A percentile compares a stretch with the other conserved stretches of the same genome.
These are phyloP conservation scores for Venturia aucupariae DNA, from an alignment of 2,329 filamentous ascomycete species.

Conservation along the genomic window DNA sequence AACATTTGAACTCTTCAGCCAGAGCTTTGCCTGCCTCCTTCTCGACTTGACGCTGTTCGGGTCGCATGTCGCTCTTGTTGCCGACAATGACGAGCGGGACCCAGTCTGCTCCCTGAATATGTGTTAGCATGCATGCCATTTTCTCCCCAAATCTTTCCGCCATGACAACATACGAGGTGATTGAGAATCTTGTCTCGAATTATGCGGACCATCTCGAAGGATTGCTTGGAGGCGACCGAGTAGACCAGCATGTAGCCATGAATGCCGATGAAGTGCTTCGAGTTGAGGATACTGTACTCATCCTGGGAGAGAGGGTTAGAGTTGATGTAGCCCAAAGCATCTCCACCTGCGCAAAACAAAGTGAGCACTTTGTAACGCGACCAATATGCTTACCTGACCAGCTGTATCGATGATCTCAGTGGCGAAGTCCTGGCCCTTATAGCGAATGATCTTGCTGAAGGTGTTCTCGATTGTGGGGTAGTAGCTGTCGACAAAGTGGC, in stretches of 20 bases:
- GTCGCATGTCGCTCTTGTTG: conserved; percentile 90
- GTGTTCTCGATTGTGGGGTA: conserved; percentile 99
- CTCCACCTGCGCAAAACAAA: not conserved
- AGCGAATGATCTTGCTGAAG: conserved; percentile 90
- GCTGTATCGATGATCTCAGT: conserved; percentile 98
- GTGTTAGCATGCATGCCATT: not conserved
- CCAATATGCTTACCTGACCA: conserved; percentile 59
- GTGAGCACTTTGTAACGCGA: not conserved
- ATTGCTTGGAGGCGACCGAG: conserved; percentile 87
- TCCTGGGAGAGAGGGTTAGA: conserved; percentile 46
- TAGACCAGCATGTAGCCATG: conserved; percentile 99
- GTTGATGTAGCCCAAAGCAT: not conserved
- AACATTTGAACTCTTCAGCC: conserved; percentile 79
- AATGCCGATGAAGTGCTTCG: conserved; percentile 97
- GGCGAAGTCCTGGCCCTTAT: conserved; percentile 84
- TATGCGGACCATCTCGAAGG: conserved; percentile 94
- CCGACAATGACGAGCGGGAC: conserved; percentile 92
- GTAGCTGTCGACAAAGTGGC: conserved; percentile 97
- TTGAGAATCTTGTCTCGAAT: conserved; percentile 97
- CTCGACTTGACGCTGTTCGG: conserved; percentile 86
- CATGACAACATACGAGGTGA: conserved; percentile 77
- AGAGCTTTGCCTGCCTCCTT: conserved; percentile 77
- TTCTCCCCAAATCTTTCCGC: too few relatives aligned
- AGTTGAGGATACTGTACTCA: conserved; percentile 97
- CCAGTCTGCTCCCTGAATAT: conserved; percentile 71